Evolutionary conservation across 305 asterid genomes (phyloP), one percentile per base, ranked within the genome.

Genomic region (Plantago rigida): DNA sequence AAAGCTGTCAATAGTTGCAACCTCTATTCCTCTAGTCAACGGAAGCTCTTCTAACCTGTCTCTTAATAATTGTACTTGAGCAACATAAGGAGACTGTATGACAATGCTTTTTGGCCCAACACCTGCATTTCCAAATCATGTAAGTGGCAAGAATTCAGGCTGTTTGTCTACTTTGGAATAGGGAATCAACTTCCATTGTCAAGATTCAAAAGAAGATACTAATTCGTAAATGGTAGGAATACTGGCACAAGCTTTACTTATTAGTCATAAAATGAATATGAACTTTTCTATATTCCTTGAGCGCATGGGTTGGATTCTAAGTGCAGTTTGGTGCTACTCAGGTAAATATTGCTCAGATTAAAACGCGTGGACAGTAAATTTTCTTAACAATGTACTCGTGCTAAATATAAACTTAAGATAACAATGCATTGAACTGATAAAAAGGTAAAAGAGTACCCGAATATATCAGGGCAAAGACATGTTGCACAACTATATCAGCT

Each of bases 41-140:
- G 98, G 88, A 65, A 78, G 68, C 77, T 86, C 96, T 67, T 82
- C 94, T 56, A 92, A 78, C 75, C 85, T 84, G 71, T 92, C 98
- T 72, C 98, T 75, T 59, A 92, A 69, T 56, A 92, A 83, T 71
- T 92, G 98, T 60, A 92, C 98, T 82, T 92, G 98, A 69, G 98
- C 94, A 72, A 92, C 90, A 77, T 92, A 86, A 55, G 98, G 98
- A 69, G 98, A 92, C 70, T 92, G 96, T 71, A 92, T 94, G 31
- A 87, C 96, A 67, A 92, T 92, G 73, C 73, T 76, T 67, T 82
- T 36, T 9, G 96, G 98, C 46, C 81, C 72, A 51, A 92, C 95
- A 73, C 98, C 98, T 92, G 71, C 73, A n/a, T n/a, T n/a, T 53
- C 41, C 9, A 52, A 9, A 52, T 26, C 19, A 24, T 52, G 24